These are phyloP conservation scores for Eucalyptus fibrosa DNA, from an alignment of 345 rosid genomes.

Conservation along the genomic window DNA sequence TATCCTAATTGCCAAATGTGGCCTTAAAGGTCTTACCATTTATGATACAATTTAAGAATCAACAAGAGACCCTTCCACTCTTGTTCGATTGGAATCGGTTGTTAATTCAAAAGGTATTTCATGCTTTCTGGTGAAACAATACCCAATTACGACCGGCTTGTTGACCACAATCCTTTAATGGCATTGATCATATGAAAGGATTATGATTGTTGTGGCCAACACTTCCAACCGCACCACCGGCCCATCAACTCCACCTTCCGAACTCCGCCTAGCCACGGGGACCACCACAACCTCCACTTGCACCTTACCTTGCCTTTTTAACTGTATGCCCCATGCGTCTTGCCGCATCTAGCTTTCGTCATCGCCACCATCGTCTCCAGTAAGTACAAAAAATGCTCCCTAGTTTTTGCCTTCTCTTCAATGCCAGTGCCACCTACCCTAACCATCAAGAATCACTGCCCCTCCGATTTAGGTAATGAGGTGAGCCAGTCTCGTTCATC, in stretches of 20 bases:
- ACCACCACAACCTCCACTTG: neutral
- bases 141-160: neutral
- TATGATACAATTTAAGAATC: neutral
- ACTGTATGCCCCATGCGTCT: neutral
- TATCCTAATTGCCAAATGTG: no score
- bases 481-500: neutral
- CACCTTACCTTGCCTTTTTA: neutral
- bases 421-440: neutral
- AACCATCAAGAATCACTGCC: neutral
- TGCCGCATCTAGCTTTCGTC: neutral
- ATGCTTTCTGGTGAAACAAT: neutral
- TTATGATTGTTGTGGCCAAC: neutral
- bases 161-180: neutral
- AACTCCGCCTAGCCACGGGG: neutral
- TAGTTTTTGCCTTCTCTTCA: neutral
- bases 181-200: neutral
- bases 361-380: neutral
- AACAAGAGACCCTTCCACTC: neutral
- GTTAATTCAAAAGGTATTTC: neutral
- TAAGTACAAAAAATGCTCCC: neutral
- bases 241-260: neutral
- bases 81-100: neutral
- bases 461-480: neutral
- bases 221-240: neutral
- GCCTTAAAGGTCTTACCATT: neutral